These are phyloP conservation scores for Verticillium tricorpus DNA, from an alignment of 2,329 filamentous ascomycete species.

Conservation along the genomic window DNA sequence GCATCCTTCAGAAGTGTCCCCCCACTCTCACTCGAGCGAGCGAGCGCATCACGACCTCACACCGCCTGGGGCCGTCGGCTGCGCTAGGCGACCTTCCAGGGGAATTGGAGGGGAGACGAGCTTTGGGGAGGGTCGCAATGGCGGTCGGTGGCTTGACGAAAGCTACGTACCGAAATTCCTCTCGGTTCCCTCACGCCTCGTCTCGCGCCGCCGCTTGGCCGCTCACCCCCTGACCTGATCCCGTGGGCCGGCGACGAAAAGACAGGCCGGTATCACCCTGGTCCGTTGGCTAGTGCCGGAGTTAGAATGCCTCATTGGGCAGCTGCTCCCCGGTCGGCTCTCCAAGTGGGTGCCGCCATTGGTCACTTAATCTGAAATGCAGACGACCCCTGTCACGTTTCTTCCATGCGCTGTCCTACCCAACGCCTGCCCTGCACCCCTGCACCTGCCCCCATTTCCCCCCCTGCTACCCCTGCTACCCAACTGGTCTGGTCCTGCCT, in stretches of 20 bases:
- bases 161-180: background rate
- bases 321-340: conserved; percentile 37
- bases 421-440: background rate
- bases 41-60: background rate
- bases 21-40: background rate
- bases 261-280: conserved; percentile 29
- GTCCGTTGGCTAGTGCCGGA: conserved; percentile 41
- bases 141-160: conserved; percentile 1
- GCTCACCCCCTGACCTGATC: conserved; percentile 2
- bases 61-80: background rate
- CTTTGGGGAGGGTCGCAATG: background rate
- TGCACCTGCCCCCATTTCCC: conserved; percentile 12
- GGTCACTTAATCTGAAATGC: conserved; percentile 48
- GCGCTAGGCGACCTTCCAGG: background rate
- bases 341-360: conserved; percentile 35
- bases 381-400: conserved; percentile 44
- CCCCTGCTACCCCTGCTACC: background rate
- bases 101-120: background rate
- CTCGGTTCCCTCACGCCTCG: background rate
- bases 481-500: background rate
- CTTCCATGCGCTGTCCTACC: conserved; percentile 26
- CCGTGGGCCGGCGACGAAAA: background rate
- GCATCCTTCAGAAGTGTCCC: background rate
- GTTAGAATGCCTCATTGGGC: conserved; percentile 45
- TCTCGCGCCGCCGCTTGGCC: background rate